phyloP scores from a whole-genome alignment of 371 early-diverging fungal genomes.

The Batrachochytrium dendrobatidis region DNA sequence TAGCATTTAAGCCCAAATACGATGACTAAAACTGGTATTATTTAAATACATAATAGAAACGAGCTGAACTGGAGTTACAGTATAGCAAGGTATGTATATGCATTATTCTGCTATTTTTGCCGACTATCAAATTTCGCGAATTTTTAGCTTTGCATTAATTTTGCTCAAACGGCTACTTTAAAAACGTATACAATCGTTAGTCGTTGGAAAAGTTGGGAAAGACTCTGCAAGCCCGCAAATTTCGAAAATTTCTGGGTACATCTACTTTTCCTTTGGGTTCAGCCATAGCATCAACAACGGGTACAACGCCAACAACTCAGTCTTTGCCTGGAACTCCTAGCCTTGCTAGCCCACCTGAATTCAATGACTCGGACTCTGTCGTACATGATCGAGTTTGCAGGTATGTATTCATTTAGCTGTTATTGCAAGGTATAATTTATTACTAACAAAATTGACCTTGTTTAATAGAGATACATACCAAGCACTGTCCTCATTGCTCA shows the following conservation, averaged over 20 bases:
- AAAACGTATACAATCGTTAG: slow-evolving; percentile 21
- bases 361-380: too few species aligned
- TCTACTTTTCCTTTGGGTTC: too few species aligned
- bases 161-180: too few species aligned
- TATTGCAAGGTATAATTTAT: not conserved
- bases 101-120: not conserved
- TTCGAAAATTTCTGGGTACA: slow-evolving; percentile 1
- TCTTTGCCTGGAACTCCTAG: too few species aligned
- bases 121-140: not conserved
- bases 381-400: too few species aligned
- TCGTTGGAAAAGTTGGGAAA: slow-evolving; percentile 11
- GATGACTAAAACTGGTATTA: too few species aligned
- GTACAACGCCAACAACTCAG: too few species aligned
- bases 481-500: slow-evolving; percentile 23
- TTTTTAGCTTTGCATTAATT: not conserved
- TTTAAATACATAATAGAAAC: too few species aligned
- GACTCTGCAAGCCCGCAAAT: not conserved
- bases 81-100: slow-evolving; percentile 15
- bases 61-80: slow-evolving; percentile 26
- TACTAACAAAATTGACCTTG: not conserved
- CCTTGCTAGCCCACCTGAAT: too few species aligned
- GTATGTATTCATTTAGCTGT: too few species aligned
- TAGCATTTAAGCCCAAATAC: too few species aligned
- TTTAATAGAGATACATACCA: slow-evolving; percentile 19
- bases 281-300: too few species aligned